A percentile compares a stretch with the other conserved stretches of the same genome.
Conservation (phyloP, 495 filamentous ascomycete genomes). For the Hypoxylon intermedium region DNA sequence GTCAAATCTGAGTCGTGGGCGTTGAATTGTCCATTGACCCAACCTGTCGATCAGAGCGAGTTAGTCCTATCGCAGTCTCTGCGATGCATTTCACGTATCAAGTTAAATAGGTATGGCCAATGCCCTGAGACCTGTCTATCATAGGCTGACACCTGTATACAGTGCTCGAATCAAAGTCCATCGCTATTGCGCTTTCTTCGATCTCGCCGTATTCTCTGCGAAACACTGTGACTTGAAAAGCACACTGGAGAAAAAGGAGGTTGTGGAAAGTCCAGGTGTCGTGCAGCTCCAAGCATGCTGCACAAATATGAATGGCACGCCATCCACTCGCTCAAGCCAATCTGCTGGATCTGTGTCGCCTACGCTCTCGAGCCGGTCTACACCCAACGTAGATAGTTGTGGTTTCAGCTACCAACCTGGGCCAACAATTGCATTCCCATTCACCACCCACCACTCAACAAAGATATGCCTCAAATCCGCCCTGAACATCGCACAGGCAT, state of each 20-base stretch:
- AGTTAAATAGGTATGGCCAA: slow-evolving; percentile 59
- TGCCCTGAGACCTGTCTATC: neutral
- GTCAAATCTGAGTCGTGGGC: slow-evolving; percentile 55
- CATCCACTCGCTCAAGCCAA: slow-evolving; percentile 45
- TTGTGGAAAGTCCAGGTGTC: slow-evolving; percentile 27
- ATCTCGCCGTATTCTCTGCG: slow-evolving; percentile 65
- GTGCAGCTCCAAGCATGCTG: slow-evolving; percentile 37
- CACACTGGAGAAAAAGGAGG: slow-evolving; percentile 43
- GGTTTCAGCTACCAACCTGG: slow-evolving; percentile 46
- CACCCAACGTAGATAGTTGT: slow-evolving; percentile 45
- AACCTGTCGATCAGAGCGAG: slow-evolving; percentile 55
- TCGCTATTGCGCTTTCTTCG: slow-evolving; percentile 66
- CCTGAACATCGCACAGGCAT: slow-evolving; percentile 59
- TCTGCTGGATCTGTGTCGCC: slow-evolving; percentile 48
- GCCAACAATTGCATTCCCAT: slow-evolving; percentile 55
- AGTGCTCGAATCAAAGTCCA: slow-evolving; percentile 69
- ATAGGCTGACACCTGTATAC: slow-evolving; percentile 20
- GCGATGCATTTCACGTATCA: slow-evolving; percentile 63
- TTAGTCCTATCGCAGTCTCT: slow-evolving; percentile 57
- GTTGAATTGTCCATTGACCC: slow-evolving; percentile 46
- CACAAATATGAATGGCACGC: slow-evolving; percentile 39
- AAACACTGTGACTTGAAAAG: slow-evolving; percentile 65
- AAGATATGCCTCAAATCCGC: slow-evolving; percentile 62
- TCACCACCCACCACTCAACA: slow-evolving; percentile 59
- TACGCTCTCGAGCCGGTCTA: slow-evolving; percentile 44